Conservation (phyloP, 345 rosid species). For the Euclidium syriacum region DNA sequence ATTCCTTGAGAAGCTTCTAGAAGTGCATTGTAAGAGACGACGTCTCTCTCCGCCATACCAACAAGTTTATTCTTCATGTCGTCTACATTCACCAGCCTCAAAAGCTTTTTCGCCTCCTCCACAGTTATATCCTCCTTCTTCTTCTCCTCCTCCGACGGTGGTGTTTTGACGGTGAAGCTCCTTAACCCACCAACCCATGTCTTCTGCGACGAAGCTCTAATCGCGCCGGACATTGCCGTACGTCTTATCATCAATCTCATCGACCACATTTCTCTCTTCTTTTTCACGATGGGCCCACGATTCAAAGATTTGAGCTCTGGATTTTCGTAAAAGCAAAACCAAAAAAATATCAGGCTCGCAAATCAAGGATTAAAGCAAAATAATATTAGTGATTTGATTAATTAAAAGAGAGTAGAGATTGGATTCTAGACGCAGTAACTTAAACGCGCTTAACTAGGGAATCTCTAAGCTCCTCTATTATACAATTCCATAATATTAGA, state of each 20-base stretch:
- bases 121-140: constrained; percentile 34
- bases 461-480: neutral
- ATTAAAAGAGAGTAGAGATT: too few relatives aligned
- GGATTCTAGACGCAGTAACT: neutral
- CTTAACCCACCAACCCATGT: constrained; percentile 4
- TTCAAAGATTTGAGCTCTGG: neutral
- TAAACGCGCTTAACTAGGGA: neutral
- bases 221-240: neutral
- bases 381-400: constrained; percentile 1
- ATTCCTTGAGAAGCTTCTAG: constrained; percentile 52
- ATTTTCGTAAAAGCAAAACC: neutral
- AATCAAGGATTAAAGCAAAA: neutral
- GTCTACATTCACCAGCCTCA: constrained; percentile 85
- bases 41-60: constrained; percentile 62
- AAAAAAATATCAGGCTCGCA: neutral
- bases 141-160: neutral
- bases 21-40: constrained; percentile 50
- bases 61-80: constrained; percentile 56
- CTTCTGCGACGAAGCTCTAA: constrained; percentile 8
- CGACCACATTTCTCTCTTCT: constrained; percentile 22
- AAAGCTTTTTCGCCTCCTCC: constrained; percentile 65
- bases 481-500: neutral
- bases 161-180: neutral
- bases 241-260: constrained; percentile 20
- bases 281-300: neutral